phyloP scores from a whole-genome alignment of 2,329 filamentous ascomycete genomes.

The Mariannaea sp. region DNA sequence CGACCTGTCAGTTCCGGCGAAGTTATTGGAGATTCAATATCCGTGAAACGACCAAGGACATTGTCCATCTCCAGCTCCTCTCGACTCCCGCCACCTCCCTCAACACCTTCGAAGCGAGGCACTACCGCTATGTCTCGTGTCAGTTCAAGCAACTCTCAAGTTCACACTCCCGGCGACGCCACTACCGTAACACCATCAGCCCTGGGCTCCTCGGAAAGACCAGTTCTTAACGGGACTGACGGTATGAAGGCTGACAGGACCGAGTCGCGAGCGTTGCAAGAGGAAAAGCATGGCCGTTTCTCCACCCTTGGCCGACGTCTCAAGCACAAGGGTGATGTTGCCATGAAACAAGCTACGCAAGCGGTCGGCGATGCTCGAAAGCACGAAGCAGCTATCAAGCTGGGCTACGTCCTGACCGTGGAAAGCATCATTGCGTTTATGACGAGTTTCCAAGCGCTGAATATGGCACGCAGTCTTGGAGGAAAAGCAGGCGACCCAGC shows the following conservation, averaged over 20 bases:
- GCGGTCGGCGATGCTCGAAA: constrained; percentile 31
- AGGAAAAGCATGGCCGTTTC: constrained; percentile 46
- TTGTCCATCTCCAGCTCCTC: constrained; percentile 46
- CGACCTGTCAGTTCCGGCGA: constrained; percentile 50
- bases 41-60: constrained; percentile 50
- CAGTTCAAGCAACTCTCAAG: constrained; percentile 58
- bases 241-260: constrained; percentile 28
- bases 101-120: constrained; percentile 58
- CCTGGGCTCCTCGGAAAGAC: constrained; percentile 35
- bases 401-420: constrained; percentile 50
- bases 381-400: constrained; percentile 45
- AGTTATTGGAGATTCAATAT: constrained; percentile 42
- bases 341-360: constrained; percentile 42
- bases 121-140: constrained; percentile 58
- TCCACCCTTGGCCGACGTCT: constrained; percentile 53
- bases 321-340: constrained; percentile 59
- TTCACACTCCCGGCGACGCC: constrained; percentile 55
- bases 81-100: constrained; percentile 49
- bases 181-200: constrained; percentile 42
- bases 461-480: constrained; percentile 50
- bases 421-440: constrained; percentile 60
- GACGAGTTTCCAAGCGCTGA: constrained; percentile 56
- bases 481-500: constrained; percentile 48
- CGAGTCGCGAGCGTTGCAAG: constrained; percentile 38
- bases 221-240: constrained; percentile 42